Percentiles rank a stretch among this genome's conserved stretches.
Conservation (phyloP, 371 early-diverging fungal species). For the Ordospora colligata region DNA sequence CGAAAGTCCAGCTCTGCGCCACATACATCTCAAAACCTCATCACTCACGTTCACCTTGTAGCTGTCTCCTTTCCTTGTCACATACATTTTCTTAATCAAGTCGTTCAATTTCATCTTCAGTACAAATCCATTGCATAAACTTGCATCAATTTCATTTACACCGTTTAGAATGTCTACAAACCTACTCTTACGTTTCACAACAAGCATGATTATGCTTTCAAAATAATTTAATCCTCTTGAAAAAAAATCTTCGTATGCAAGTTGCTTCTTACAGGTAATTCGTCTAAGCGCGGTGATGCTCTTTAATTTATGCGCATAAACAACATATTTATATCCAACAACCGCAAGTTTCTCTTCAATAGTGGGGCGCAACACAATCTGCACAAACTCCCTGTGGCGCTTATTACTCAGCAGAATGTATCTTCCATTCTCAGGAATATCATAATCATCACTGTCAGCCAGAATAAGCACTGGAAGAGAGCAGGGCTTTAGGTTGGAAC, state of each 20-base stretch:
- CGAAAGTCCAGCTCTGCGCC: not conserved
- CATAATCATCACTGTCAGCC: not conserved
- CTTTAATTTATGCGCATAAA: not conserved
- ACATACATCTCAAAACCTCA: not conserved
- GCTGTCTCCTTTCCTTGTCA: constrained; percentile 4
- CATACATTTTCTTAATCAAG: not conserved
- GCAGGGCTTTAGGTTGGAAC: not conserved
- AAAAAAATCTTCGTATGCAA: not conserved
- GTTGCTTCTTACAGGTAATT: not conserved
- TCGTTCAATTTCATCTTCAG: constrained; percentile 1
- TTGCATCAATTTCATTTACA: not conserved
- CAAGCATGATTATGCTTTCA: constrained; percentile 10
- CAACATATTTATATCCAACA: not conserved
- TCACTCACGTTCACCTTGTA: not conserved
- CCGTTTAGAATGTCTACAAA: not conserved
- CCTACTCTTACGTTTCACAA: not conserved
- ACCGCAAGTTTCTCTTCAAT: not conserved
- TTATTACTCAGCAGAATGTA: not conserved
- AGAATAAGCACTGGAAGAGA: not conserved
- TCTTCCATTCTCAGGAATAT: not conserved
- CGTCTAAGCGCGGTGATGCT: not conserved
- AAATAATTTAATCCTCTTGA: not conserved
- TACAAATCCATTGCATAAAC: not conserved
- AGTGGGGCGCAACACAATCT: not conserved
- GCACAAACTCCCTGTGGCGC: not conserved